phyloP scores from a whole-genome alignment of 179 eudicot species.

The Beta corolliflora region DNA sequence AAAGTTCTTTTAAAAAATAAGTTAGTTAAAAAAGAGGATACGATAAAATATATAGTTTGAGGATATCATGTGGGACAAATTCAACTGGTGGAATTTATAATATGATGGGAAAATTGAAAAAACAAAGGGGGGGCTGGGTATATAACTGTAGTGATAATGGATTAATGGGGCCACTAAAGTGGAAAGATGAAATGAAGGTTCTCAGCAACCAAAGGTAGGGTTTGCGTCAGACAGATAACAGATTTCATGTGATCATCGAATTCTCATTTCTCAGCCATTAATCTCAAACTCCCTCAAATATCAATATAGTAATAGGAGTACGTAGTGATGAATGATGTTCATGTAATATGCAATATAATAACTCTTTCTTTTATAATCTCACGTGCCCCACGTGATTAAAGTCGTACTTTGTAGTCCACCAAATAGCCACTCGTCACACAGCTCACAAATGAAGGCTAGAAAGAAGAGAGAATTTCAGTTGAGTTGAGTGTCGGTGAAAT shows the following conservation, averaged over 20 bases:
- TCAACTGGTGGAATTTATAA: no score
- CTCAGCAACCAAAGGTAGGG: background rate
- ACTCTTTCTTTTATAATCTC: background rate
- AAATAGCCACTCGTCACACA: background rate
- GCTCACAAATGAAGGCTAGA: no score
- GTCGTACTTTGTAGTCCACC: background rate
- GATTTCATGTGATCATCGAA: conserved; percentile 12
- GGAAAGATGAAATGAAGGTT: background rate
- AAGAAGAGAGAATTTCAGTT: background rate
- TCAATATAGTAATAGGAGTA: background rate
- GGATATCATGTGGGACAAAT: no score
- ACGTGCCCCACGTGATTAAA: conserved; percentile 10
- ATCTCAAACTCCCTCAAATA: background rate
- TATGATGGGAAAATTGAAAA: no score
- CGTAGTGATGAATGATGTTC: background rate
- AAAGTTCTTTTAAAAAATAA: no score
- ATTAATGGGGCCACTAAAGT: background rate
- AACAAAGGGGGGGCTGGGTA: no score
- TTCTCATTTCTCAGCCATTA: background rate
- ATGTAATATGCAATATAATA: background rate
- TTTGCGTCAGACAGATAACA: conserved; percentile 9
- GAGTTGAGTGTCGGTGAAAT: conserved; percentile 12
- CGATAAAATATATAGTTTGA: no score
- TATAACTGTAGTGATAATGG: background rate
- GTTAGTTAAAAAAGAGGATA: no score